phyloP scores from a whole-genome alignment of 176 grass and related monocot species.

The Oryza rufipogon region DNA sequence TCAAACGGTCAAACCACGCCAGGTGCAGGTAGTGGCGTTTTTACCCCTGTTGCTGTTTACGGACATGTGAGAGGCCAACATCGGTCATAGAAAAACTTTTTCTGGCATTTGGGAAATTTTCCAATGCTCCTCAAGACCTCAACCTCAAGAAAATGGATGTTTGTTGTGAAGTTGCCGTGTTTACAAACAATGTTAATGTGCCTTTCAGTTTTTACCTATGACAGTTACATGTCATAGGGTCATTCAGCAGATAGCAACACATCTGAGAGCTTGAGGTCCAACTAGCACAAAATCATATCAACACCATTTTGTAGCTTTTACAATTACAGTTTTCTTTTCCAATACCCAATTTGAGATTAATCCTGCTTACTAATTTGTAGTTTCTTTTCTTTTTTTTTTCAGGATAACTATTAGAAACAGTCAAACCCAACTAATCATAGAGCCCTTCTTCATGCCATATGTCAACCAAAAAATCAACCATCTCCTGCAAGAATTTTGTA shows the following conservation, averaged over 20 bases:
- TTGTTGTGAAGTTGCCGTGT: neutral
- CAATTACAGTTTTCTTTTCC: slow-evolving; percentile 8
- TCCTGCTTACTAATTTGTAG: slow-evolving; percentile 11
- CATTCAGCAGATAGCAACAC: slow-evolving; percentile 20
- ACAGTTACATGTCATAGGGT: neutral
- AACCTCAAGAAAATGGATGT: neutral
- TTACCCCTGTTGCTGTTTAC: no score
- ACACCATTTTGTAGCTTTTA: neutral
- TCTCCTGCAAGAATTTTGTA: slow-evolving; percentile 56
- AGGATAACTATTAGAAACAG: slow-evolving; percentile 13
- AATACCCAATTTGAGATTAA: neutral
- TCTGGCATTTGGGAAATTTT: neutral
- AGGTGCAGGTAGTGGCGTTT: no score
- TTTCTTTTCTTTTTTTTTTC: slow-evolving; percentile 4
- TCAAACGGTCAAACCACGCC: no score
- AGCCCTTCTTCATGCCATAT: slow-evolving; percentile 83
- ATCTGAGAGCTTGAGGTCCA: neutral
- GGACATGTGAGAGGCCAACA: no score
- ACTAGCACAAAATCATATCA: slow-evolving; percentile 34
- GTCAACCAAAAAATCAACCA: slow-evolving; percentile 95
- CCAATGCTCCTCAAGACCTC: no score
- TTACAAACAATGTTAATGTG: neutral
- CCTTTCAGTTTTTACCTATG: neutral
- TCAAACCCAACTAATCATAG: slow-evolving; percentile 56
- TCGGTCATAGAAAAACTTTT: no score